Percentiles rank a stretch among this genome's conserved stretches.
Conservation (phyloP, 2,329 filamentous ascomycete genomes). For the Juglanconis oblonga region DNA sequence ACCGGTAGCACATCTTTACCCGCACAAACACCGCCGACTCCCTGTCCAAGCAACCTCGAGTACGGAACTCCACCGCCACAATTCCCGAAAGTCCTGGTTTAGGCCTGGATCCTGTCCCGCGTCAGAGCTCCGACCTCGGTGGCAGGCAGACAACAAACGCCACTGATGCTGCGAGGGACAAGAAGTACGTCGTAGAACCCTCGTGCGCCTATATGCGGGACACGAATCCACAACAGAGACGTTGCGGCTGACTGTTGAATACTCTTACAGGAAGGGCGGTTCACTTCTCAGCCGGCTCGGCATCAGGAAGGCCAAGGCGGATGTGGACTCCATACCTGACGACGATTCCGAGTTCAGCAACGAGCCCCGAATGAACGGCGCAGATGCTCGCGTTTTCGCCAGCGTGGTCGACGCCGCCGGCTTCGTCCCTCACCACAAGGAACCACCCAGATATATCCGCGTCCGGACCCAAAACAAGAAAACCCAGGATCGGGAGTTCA, state of each 20-base stretch:
- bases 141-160: conserved; percentile 31
- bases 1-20: conserved; percentile 56
- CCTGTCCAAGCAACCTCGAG: conserved; percentile 48
- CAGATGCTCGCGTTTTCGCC: conserved; percentile 79
- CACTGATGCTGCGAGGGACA: conserved; percentile 52
- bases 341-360: conserved; percentile 70
- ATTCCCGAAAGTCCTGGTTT: conserved; percentile 50
- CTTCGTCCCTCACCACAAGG: conserved; percentile 83
- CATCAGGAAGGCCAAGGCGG: conserved; percentile 73
- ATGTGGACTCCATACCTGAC: conserved; percentile 43
- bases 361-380: conserved; percentile 69
- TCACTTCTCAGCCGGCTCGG: conserved; percentile 83
- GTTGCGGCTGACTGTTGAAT: conserved; percentile 8
- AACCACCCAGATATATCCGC: conserved; percentile 87
- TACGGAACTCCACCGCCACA: conserved; percentile 43
- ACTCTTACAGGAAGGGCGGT: conserved; percentile 67
- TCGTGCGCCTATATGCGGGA: not conserved
- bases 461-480: conserved; percentile 80
- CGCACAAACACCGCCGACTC: conserved; percentile 62
- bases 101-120: conserved; percentile 33
- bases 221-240: not conserved
- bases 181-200: conserved; percentile 53
- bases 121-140: conserved; percentile 40
- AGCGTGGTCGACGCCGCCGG: conserved; percentile 68
- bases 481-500: conserved; percentile 64